Evolutionary conservation across 2,329 filamentous ascomycete genomes (phyloP).

Genomic region (Thelonectria olida): DNA sequence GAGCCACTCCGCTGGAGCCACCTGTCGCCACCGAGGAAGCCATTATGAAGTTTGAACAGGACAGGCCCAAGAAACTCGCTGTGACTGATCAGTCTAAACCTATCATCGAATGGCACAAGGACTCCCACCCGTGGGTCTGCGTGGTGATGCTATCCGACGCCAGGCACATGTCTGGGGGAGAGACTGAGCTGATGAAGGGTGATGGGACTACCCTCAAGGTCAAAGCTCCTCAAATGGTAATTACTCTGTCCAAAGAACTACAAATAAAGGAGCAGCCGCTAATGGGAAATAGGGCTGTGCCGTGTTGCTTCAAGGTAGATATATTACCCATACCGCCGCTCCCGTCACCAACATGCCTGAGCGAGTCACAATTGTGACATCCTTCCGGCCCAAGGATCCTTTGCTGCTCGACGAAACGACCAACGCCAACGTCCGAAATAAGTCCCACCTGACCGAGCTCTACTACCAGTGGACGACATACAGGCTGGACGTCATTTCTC

Average conservation of each 20-base stretch:
- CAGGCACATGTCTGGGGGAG: slow-evolving; percentile 55
- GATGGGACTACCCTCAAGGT: slow-evolving; percentile 37
- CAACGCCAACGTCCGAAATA: slow-evolving; percentile 38
- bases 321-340: slow-evolving; percentile 55
- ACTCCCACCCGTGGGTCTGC: slow-evolving; percentile 61
- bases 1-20: slow-evolving; percentile 39
- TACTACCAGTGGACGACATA: slow-evolving; percentile 44
- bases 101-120: slow-evolving; percentile 56
- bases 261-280: background rate
- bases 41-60: slow-evolving; percentile 17
- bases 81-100: slow-evolving; percentile 32
- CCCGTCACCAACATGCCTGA: slow-evolving; percentile 51
- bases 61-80: slow-evolving; percentile 26
- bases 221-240: slow-evolving; percentile 38
- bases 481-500: slow-evolving; percentile 35
- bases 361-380: slow-evolving; percentile 57
- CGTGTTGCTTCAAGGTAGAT: slow-evolving; percentile 57
- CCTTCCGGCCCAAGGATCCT: slow-evolving; percentile 53
- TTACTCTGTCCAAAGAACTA: background rate
- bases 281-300: slow-evolving; percentile 46
- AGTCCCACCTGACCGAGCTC: slow-evolving; percentile 39
- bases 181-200: slow-evolving; percentile 39
- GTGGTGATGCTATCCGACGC: slow-evolving; percentile 61
- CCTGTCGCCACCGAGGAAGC: slow-evolving; percentile 34
- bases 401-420: slow-evolving; percentile 52